Conservation (phyloP, 1,139 yeast genomes). For the Pichia sp. region DNA sequence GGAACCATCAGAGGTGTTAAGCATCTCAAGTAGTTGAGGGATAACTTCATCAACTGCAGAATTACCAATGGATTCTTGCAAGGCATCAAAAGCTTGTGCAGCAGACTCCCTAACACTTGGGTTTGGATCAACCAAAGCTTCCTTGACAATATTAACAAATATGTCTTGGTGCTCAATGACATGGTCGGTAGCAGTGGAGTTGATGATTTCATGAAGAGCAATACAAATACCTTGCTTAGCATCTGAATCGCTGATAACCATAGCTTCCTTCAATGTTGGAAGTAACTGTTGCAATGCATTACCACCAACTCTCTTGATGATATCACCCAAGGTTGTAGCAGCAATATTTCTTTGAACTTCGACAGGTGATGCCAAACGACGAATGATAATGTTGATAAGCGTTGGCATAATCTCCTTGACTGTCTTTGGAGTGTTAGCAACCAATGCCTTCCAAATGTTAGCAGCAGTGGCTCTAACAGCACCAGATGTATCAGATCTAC, state of each 20-base stretch:
- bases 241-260: conserved; percentile 58
- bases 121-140: conserved; percentile 70
- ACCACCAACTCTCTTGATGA: conserved; percentile 92
- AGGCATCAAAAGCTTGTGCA: conserved; percentile 81
- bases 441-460: conserved; percentile 96
- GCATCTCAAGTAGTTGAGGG: conserved; percentile 70
- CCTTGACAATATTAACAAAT: conserved; percentile 69
- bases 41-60: conserved; percentile 81
- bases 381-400: conserved; percentile 72
- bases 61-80: conserved; percentile 78
- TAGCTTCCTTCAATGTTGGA: conserved; percentile 73
- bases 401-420: conserved; percentile 88
- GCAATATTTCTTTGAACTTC: conserved; percentile 79
- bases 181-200: conserved; percentile 60
- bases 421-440: conserved; percentile 94
- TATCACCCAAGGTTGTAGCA: conserved; percentile 90
- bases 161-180: conserved; percentile 59
- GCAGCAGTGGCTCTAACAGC: conserved; percentile 87
- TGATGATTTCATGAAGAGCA: conserved; percentile 80
- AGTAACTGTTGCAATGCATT: conserved; percentile 77
- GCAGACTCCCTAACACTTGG: conserved; percentile 82
- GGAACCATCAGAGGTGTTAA: conserved; percentile 55
- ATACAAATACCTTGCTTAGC: conserved; percentile 96
- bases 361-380: conserved; percentile 74
- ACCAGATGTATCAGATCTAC: conserved; percentile 88